Evolutionary conservation across 2,329 filamentous ascomycete species (phyloP).

Genomic region (Eurotiales sp.): DNA sequence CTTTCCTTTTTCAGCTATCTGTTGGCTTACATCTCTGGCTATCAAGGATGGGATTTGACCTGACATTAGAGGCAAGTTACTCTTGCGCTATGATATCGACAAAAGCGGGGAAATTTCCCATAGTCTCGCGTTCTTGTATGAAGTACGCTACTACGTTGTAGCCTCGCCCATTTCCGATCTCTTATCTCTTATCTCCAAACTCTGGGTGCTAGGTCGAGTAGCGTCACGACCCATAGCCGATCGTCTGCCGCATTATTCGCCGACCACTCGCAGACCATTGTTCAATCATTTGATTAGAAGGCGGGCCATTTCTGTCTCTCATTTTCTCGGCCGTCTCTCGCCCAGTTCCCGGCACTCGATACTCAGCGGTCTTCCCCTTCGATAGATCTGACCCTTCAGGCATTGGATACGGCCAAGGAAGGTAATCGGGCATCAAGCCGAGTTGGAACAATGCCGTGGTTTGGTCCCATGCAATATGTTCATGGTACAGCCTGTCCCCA

Average conservation of each 20-base stretch:
- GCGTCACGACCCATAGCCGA: not conserved
- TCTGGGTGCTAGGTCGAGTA: too few relatives aligned
- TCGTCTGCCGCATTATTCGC: not conserved
- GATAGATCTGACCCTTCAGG: slow-evolving; percentile 35
- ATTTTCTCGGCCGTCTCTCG: slow-evolving; percentile 52
- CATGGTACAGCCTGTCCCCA: slow-evolving; percentile 64
- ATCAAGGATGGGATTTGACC: too few relatives aligned
- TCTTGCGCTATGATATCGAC: too few relatives aligned
- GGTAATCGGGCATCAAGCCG: slow-evolving; percentile 61
- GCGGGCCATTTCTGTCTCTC: slow-evolving; percentile 45
- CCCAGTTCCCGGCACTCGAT: slow-evolving; percentile 58
- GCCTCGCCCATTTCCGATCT: too few relatives aligned
- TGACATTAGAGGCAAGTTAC: too few relatives aligned
- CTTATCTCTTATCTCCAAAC: too few relatives aligned
- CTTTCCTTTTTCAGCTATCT: too few relatives aligned
- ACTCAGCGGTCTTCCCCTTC: slow-evolving; percentile 50
- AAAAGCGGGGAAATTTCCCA: too few relatives aligned
- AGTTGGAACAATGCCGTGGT: slow-evolving; percentile 59
- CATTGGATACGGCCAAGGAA: slow-evolving; percentile 58
- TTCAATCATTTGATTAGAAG: slow-evolving; percentile 57
- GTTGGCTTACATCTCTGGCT: too few relatives aligned
- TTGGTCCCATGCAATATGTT: slow-evolving; percentile 70
- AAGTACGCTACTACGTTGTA: too few relatives aligned
- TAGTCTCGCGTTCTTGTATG: too few relatives aligned
- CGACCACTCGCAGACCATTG: slow-evolving; percentile 27